A percentile compares a stretch with the other conserved stretches of the same genome.
These are phyloP conservation scores for Crithidia thermophila DNA, from an alignment of 208 protist species.

Conservation along the genomic window DNA sequence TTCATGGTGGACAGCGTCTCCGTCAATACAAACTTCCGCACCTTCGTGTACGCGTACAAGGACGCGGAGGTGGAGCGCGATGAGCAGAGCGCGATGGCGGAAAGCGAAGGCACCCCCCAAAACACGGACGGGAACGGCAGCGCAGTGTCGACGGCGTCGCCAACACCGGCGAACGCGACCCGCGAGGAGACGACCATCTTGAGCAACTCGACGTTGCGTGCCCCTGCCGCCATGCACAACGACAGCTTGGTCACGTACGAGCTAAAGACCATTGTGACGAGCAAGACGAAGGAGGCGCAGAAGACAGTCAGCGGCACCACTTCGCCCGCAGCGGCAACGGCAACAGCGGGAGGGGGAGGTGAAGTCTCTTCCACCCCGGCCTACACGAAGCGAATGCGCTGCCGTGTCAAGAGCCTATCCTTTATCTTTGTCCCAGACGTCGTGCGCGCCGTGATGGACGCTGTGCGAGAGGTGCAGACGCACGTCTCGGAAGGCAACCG, in stretches of 20 bases:
- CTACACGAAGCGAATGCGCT: slow-evolving; percentile 56
- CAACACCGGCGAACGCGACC: neutral
- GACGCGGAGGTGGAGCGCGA: slow-evolving; percentile 29
- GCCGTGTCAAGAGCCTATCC: slow-evolving; percentile 49
- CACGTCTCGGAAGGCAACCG: slow-evolving; percentile 73
- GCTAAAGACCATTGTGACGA: slow-evolving; percentile 1
- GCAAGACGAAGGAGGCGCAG: neutral
- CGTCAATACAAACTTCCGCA: slow-evolving; percentile 39
- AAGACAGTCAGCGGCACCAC: neutral
- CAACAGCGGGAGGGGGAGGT: too few species aligned
- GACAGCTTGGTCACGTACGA: slow-evolving; percentile 25
- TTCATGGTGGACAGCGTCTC: slow-evolving; percentile 53
- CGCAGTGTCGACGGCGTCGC: slow-evolving; percentile 10
- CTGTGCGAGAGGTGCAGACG: slow-evolving; percentile 48
- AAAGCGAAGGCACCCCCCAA: neutral
- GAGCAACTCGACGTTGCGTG: neutral
- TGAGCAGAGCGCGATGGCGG: neutral
- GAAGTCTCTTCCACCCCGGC: too few species aligned
- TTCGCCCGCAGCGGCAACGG: neutral
- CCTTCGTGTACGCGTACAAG: slow-evolving; percentile 49
- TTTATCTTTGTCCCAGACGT: slow-evolving; percentile 72
- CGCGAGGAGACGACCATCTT: neutral
- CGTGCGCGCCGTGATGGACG: slow-evolving; percentile 41
- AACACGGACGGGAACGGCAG: neutral
- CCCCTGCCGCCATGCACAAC: neutral